Evolutionary conservation across 176 grass and related monocot species (phyloP), one percentile per base, ranked within the genome.

Genomic region (Cymbopogon citratus): DNA sequence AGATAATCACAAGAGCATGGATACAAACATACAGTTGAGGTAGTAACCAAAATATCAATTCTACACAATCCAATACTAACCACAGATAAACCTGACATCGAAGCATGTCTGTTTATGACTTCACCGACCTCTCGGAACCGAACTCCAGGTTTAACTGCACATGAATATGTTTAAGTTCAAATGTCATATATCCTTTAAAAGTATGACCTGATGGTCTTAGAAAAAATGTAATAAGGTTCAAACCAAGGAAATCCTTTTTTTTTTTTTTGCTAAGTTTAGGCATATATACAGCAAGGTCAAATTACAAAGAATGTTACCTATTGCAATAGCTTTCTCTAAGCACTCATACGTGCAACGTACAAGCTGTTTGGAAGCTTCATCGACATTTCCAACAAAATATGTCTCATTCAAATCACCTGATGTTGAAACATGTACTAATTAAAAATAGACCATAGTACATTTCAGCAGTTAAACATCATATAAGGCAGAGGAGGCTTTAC

Each of bases 381-480:
- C 91, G 1, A 99, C 96, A 82, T 95, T 87, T 44, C 96, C 96
- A 61, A 99, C 96, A 99, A 99, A 99, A 88, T 88, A 99, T 46
- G 96, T 99, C 84, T 99, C 96, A 9, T 95, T 95, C 79, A 99
- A 87, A 91, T 99, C 92, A 91, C 93, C 93, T 99, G 75, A 66
- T 87, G 43, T 94, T 60, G 39, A 33, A 75, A 74, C 56, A 81
- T 66, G 77, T 68, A 27, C 10, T 23, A 4, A 63, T 45, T 60
- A 89, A 78, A 68, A 75, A 48, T 12, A 65, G 51, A 49, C 56
- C 18, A 54, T 34, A 57, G 81, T 35, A 64, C 43, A 23, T 49
- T 63, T 71, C 65, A 65, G 48, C 40, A 71, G 23, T 69, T 73
- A 67, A 91, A 57, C 24, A 62, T 28, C 62, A 74, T 29, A 87